phyloP scores from a whole-genome alignment of 495 filamentous ascomycete genomes.

The Jackrogersella multiformis region DNA sequence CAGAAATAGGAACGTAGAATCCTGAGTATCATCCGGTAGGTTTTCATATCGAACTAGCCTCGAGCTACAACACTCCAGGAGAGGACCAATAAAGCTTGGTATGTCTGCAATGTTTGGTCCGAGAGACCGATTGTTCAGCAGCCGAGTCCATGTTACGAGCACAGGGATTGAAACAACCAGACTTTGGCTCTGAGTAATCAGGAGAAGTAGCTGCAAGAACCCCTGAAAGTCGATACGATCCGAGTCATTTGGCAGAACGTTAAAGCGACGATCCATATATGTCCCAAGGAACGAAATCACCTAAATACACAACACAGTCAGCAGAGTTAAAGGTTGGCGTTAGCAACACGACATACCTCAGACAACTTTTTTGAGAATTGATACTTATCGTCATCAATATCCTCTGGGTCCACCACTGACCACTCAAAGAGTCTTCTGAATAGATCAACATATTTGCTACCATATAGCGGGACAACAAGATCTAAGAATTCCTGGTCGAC shows the following conservation, averaged over 20 bases:
- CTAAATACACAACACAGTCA: conserved; percentile 53
- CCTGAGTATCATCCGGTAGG: conserved; percentile 79
- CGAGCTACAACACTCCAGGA: conserved; percentile 81
- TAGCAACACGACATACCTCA: conserved; percentile 67
- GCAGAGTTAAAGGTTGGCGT: conserved; percentile 10
- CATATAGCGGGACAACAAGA: conserved; percentile 81
- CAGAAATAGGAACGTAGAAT: conserved; percentile 82
- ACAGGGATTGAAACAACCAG: conserved; percentile 91
- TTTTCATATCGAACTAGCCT: conserved; percentile 84
- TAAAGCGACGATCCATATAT: conserved; percentile 80
- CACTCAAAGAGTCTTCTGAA: conserved; percentile 81
- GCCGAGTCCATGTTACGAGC: conserved; percentile 85
- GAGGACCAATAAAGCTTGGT: conserved; percentile 69
- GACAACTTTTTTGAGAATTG: conserved; percentile 91
- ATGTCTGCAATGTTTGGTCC: conserved; percentile 71
- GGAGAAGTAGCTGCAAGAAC: conserved; percentile 81
- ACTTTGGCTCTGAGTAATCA: conserved; percentile 83
- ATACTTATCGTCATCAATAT: conserved; percentile 91
- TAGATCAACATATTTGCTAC: conserved; percentile 72
- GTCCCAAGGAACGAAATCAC: conserved; percentile 85
- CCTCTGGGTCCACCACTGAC: conserved; percentile 78
- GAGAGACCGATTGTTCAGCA: conserved; percentile 73
- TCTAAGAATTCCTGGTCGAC: conserved; percentile 81
- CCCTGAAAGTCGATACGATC: conserved; percentile 72
- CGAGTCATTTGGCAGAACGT: conserved; percentile 59